Base-by-base conservation (phyloP, 176 grass and related monocot species). In the Bothriochloa decipiens region DNA sequence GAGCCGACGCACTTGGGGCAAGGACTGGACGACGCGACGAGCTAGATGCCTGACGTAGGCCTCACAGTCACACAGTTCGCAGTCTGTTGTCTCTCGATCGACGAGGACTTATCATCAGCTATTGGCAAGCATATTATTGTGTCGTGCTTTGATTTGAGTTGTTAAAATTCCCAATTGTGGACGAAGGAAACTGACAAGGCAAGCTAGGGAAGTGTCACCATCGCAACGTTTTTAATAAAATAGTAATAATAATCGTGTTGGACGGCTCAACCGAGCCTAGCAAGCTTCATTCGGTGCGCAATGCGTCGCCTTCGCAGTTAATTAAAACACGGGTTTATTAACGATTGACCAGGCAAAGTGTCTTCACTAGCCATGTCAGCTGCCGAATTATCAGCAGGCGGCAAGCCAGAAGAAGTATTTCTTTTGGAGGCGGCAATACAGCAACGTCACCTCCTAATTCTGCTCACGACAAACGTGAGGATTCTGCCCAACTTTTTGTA, bases 311-410 rank as follows among this genome's bases (percentile, higher is more conserved):
- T 43, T 46, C 65, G 3, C 32, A 20, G 22, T 45, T 45, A 64
- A 49, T 12, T 5, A 26, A 42, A 52, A 29, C 62, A 10, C 10
- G 5, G 2, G n/a, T 28, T 80, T 32, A 73, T 86, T 64, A 52
- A 39, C 66, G 66, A 50, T 62, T 79, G 76, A 72, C 76, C 68
- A 12, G 27, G 57, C 65, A 73, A 32, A 32, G 29, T 32, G 4
- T 46, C 8, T 58, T 55, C 1, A 7, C 27, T 62, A 1, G 20
- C 22, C 25, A 13, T 22, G 55, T 25, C 68, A 86, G 53, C 28
- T 2, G 65, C 68, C 35, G 3, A 85, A 72, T 13, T 18, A 63
- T 35, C 28, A 39, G 39, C 27, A 4, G 32, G 25, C 39, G 6
- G 53, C 40, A 47, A 15, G 27, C 52, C 47, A 52, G 12, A 18